phyloP scores from a whole-genome alignment of 257 asterid species.

The Oldenlandia corymbosa region DNA sequence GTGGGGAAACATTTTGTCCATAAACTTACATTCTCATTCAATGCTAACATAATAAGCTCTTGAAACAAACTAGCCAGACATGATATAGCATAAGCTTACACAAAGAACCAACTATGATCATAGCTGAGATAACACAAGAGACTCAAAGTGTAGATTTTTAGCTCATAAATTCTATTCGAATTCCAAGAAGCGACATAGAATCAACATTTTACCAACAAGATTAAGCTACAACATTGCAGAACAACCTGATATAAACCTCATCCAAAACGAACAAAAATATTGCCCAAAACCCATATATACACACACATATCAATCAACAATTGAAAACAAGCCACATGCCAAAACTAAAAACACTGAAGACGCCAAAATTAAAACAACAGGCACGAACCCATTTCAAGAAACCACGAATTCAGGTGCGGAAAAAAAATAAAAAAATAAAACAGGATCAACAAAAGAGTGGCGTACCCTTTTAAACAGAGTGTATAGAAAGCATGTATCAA shows the following conservation, averaged over 20 bases:
- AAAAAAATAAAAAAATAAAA: no score
- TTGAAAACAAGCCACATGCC: background rate
- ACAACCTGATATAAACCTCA: no score
- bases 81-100: no score
- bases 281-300: background rate
- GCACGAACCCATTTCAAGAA: conserved; percentile 4
- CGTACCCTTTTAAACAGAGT: background rate
- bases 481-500: background rate
- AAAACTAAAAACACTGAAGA: background rate
- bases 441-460: background rate
- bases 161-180: background rate
- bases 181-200: background rate
- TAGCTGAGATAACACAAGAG: background rate
- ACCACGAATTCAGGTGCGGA: no score
- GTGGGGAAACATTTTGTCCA: no score
- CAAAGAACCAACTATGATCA: background rate
- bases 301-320: background rate
- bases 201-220: background rate
- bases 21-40: no score
- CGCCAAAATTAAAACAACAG: background rate
- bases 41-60: no score
- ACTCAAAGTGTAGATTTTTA: background rate
- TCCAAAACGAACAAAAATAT: background rate
- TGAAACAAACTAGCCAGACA: no score
- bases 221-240: background rate